These are phyloP conservation scores for Letharia lupina DNA, from an alignment of 495 filamentous ascomycete genomes.

Conservation along the genomic window DNA sequence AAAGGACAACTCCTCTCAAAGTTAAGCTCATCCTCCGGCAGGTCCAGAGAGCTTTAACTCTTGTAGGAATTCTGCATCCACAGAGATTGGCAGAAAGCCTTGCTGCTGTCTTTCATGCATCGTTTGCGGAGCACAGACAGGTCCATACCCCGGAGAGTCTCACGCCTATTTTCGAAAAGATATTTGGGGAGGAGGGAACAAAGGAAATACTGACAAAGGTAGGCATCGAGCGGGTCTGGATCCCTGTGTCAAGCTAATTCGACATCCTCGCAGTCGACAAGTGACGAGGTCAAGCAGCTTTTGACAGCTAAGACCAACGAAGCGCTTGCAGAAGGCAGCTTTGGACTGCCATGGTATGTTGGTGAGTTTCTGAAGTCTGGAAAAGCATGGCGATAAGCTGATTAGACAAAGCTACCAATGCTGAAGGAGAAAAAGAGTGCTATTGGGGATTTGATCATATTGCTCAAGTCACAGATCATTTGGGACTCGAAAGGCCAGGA, in stretches of 20 bases:
- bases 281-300: conserved; percentile 45
- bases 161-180: conserved; percentile 34
- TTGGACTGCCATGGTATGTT: conserved; percentile 65
- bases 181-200: conserved; percentile 44
- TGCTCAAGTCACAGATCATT: conserved; percentile 52
- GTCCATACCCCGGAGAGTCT: conserved; percentile 46
- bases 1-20: too few relatives aligned
- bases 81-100: conserved; percentile 38
- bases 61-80: conserved; percentile 30
- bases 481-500: conserved; percentile 44
- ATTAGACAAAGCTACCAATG: conserved; percentile 38
- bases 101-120: conserved; percentile 44
- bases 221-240: neutral
- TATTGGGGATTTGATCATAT: conserved; percentile 69
- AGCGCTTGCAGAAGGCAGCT: conserved; percentile 54
- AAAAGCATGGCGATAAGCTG: neutral
- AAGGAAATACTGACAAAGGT: conserved; percentile 37
- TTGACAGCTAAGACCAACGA: conserved; percentile 48
- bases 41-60: conserved; percentile 31
- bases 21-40: conserved; percentile 8
- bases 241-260: neutral
- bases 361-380: conserved; percentile 32
- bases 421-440: conserved; percentile 48
- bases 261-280: conserved; percentile 21
- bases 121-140: conserved; percentile 47